Evolutionary conservation across 345 rosid genomes (phyloP).

Genomic region (Salix koriyanagi): DNA sequence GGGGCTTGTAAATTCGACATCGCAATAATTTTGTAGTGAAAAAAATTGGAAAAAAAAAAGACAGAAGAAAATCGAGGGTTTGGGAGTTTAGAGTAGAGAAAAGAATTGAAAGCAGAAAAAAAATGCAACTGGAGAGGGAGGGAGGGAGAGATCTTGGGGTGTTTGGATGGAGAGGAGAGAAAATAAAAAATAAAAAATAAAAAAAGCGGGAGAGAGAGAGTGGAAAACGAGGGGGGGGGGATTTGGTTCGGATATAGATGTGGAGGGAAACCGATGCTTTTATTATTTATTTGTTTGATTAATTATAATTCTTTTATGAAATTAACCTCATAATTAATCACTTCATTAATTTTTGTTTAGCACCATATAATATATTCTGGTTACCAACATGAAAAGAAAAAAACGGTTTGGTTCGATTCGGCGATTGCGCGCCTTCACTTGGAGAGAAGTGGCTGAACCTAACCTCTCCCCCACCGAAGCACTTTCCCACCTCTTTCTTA

Average conservation of each 20-base stretch:
- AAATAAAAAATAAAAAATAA: constrained; percentile 15
- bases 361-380: no score
- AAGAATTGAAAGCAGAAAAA: constrained; percentile 5
- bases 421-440: constrained; percentile 29
- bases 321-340: neutral
- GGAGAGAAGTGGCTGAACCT: constrained; percentile 5
- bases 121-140: constrained; percentile 13
- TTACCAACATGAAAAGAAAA: no score
- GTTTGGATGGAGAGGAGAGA: constrained; percentile 22
- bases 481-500: constrained; percentile 1
- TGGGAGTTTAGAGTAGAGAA: neutral
- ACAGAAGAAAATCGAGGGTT: neutral
- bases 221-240: constrained; percentile 62
- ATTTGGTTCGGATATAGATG: constrained; percentile 92
- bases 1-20: constrained; percentile 50
- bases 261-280: constrained; percentile 73
- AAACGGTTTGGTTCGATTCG: constrained; percentile 22
- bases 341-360: no score
- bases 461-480: neutral
- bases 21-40: neutral
- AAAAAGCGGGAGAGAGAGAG: constrained; percentile 49
- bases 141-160: constrained; percentile 23
- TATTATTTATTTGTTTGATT: no score
- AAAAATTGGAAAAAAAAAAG: constrained; percentile 10
- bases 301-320: neutral